Evolutionary conservation across 257 asterid genomes (phyloP).

Genomic region (Solanum gandarillasii): DNA sequence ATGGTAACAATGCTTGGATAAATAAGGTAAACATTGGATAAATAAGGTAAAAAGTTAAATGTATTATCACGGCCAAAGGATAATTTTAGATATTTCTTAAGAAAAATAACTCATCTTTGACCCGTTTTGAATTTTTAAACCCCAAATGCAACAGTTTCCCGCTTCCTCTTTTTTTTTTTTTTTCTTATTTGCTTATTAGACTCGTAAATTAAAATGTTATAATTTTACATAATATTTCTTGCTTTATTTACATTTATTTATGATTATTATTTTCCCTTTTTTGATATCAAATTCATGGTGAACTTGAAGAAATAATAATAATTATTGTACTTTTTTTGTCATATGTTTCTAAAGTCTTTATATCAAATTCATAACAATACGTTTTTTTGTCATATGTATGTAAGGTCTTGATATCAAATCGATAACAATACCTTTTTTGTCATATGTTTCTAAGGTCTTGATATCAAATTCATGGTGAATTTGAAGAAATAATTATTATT

Average conservation of each 20-base stretch:
- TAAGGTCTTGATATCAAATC: not conserved
- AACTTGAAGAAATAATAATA: no score
- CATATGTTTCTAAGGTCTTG: not conserved
- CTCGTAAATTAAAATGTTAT: no score
- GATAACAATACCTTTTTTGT: not conserved
- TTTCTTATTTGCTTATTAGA: not conserved
- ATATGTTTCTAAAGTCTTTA: no score
- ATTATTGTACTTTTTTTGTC: no score
- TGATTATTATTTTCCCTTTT: not conserved
- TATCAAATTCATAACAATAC: not conserved
- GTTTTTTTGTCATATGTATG: no score
- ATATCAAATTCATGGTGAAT: no score
- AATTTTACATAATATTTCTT: not conserved
- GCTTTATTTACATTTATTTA: not conserved
- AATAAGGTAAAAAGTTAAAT: not conserved
- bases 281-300: no score
- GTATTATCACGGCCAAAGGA: accelerated
- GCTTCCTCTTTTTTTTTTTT: not conserved
- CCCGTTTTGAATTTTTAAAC: no score
- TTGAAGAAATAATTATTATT: no score
- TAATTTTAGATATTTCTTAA: no score
- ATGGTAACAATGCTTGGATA: not conserved
- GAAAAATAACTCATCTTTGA: not conserved
- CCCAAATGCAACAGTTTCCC: not conserved
- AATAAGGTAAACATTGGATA: no score